These are phyloP conservation scores for Fraxinus nigra DNA, from an alignment of 305 asterid genomes.

Conservation along the genomic window DNA sequence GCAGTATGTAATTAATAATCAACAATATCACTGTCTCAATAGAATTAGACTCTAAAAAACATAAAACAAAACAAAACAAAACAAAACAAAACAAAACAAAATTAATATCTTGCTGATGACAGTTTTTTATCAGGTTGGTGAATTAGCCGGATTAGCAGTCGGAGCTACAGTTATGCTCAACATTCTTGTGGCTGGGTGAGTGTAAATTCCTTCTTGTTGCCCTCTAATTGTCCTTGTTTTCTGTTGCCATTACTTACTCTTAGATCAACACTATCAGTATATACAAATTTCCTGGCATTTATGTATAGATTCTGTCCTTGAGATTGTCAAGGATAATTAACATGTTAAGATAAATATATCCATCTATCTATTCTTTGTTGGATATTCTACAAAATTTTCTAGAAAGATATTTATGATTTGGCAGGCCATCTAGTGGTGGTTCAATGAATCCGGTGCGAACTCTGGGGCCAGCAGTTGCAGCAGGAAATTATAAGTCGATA, in stretches of 20 bases:
- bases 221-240: background rate
- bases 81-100: background rate
- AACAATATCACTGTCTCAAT: background rate
- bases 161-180: slow-evolving; percentile 93
- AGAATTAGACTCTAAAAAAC: background rate
- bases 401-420: background rate
- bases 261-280: background rate
- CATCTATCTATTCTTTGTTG: background rate
- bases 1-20: slow-evolving; percentile 46
- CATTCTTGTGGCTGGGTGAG: slow-evolving; percentile 90
- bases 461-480: slow-evolving; percentile 86
- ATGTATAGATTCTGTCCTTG: too few relatives aligned
- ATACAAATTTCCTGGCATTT: background rate
- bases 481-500: slow-evolving; percentile 77
- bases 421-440: slow-evolving; percentile 80
- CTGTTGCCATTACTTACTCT: background rate
- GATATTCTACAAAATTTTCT: background rate
- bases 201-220: background rate
- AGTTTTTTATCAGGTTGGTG: slow-evolving; percentile 58
- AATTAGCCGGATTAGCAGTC: slow-evolving; percentile 85
- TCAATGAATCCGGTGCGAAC: slow-evolving; percentile 94
- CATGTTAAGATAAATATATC: background rate
- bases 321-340: background rate
- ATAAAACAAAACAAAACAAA: background rate
- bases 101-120: background rate